Percentiles rank a stretch among this genome's conserved stretches.
phyloP scores from a whole-genome alignment of 2,329 filamentous ascomycete species.

The Trichoderma sp. region DNA sequence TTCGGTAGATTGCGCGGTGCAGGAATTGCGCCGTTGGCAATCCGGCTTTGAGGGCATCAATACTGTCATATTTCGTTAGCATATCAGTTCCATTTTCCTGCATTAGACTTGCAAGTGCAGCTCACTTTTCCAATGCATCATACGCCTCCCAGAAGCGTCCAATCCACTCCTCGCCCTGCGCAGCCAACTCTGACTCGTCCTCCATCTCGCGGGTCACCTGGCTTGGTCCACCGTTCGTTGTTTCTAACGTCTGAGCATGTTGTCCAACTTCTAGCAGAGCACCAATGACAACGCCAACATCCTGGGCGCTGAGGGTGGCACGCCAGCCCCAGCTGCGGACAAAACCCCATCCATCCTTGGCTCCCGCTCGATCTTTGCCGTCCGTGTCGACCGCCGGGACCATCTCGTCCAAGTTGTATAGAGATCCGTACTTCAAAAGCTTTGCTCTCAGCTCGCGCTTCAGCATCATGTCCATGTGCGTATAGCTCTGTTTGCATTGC shows the following conservation, averaged over 20 bases:
- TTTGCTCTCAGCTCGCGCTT: slow-evolving; percentile 84
- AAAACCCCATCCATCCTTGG: slow-evolving; percentile 94
- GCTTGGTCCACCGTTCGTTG: slow-evolving; percentile 28
- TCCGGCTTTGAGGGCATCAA: slow-evolving; percentile 72
- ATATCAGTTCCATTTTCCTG: not conserved
- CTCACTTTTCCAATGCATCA: slow-evolving; percentile 68
- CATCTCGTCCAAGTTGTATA: slow-evolving; percentile 92
- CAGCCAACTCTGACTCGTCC: slow-evolving; percentile 47
- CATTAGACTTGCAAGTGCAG: slow-evolving; percentile 16
- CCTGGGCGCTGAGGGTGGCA: slow-evolving; percentile 86
- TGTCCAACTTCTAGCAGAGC: slow-evolving; percentile 90
- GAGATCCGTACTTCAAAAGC: slow-evolving; percentile 83
- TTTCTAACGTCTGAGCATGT: slow-evolving; percentile 40
- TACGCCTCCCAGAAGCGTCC: slow-evolving; percentile 70
- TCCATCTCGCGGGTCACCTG: slow-evolving; percentile 43
- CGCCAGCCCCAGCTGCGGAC: slow-evolving; percentile 98
- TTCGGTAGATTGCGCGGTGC: slow-evolving; percentile 88
- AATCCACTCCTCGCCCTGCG: slow-evolving; percentile 63
- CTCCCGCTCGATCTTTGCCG: slow-evolving; percentile 64
- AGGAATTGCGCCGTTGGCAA: slow-evolving; percentile 84
- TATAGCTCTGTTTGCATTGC: slow-evolving; percentile 93
- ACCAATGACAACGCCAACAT: slow-evolving; percentile 89
- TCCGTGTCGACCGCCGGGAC: slow-evolving; percentile 76
- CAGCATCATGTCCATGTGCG: slow-evolving; percentile 97
- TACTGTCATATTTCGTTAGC: slow-evolving; percentile 43